A percentile compares a stretch with the other conserved stretches of the same genome.
Conservation (phyloP, 140 eudicot genomes). For the Stevia rebaudiana region DNA sequence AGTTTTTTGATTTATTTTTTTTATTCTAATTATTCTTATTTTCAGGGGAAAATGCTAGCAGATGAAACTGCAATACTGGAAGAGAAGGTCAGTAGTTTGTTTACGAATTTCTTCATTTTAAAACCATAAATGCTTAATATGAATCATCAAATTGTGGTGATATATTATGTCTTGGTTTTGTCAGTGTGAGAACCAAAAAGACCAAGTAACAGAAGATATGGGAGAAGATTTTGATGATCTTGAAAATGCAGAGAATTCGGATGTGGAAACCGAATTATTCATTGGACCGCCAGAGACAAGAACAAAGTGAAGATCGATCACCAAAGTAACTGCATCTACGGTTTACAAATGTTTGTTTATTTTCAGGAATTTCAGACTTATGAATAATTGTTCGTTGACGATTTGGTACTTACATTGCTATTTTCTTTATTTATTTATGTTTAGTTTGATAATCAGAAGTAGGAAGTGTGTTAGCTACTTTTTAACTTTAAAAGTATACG, state of each 20-base stretch:
- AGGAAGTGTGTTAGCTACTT: too few relatives aligned
- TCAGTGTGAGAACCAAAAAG: conserved; percentile 26
- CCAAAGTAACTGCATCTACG: too few relatives aligned
- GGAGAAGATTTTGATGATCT: conserved; percentile 14
- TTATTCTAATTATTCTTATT: background rate
- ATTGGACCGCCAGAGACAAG: conserved; percentile 88
- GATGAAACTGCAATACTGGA: conserved; percentile 59
- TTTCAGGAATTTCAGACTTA: too few relatives aligned
- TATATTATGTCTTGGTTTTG: background rate
- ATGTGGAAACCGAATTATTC: conserved; percentile 79
- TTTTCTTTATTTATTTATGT: too few relatives aligned
- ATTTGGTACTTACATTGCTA: too few relatives aligned
- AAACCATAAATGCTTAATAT: background rate
- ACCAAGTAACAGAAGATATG: conserved; percentile 32
- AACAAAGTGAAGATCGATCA: too few relatives aligned
- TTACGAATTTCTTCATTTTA: background rate
- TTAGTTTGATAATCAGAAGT: too few relatives aligned
- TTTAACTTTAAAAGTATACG: too few relatives aligned
- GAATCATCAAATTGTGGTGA: background rate
- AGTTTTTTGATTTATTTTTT: background rate
- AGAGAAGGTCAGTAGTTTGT: conserved; percentile 47
- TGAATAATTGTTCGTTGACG: too few relatives aligned
- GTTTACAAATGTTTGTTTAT: too few relatives aligned
- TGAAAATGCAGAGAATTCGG: conserved; percentile 51
- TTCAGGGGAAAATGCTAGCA: conserved; percentile 54